Evolutionary conservation across 2,329 filamentous ascomycete species (phyloP), one percentile per base, ranked within the genome.

Genomic region (Penicillium sp.): DNA sequence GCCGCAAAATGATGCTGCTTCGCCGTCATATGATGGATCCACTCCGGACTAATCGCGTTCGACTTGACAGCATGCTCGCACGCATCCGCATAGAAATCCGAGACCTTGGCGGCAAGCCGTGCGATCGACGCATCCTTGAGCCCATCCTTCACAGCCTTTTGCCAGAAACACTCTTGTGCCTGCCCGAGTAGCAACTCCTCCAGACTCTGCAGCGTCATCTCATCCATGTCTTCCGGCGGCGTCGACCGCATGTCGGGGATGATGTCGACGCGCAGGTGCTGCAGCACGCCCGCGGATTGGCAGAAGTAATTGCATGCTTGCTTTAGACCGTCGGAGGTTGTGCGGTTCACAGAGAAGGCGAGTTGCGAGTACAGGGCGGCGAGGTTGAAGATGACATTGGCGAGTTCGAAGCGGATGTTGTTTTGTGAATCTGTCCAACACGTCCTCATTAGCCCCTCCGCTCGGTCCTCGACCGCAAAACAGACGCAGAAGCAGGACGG

Each of bases 1-100:
- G 92, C 94, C 1, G 94, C 93, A 78, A 99, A 98, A 77, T 98
- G 95, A 73, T 97, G 91, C 73, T 98, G 93, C 76, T 98, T 99
- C 6, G 94, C 95, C 29, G 91, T 93, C 86, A 96, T 93, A 75
- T 98, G 94, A 77, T 98, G 94, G 69, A 99, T 97, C 95, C 94
- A 98, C 65, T 95, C 91, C 60, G 91, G 93, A 74, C 91, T 95
- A 68, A 98, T 89, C 17, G 91, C 89, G 71, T 97, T 90, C 65
- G 93, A 97, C 76, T 93, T 92, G 73, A 96, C 88, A 9, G 92
- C 93, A 66, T 89, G 90, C 69, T 97, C 94, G 7, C 91, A 89
- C 0, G 93, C 92, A 58, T 89, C 82, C 57, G 88, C 91, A 78
- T 98, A 99, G 48, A 96, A 86, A 72, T 99, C 95, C 2, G 92